A percentile compares a stretch with the other conserved stretches of the same genome.
These are phyloP conservation scores for Syzygium syzygioides DNA, from an alignment of 441 rosid genomes.

Conservation along the genomic window DNA sequence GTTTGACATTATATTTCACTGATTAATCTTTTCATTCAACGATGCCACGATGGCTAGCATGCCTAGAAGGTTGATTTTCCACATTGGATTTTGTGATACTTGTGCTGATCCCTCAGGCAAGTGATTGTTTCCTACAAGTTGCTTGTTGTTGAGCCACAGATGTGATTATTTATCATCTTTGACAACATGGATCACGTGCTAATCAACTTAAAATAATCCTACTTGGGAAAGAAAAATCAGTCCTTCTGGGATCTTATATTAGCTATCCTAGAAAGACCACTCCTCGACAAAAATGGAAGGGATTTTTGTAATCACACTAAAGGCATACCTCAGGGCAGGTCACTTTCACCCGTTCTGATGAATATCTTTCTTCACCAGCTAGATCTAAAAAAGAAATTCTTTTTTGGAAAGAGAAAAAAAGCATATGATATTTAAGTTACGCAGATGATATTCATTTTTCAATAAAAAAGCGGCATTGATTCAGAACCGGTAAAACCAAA, in stretches of 20 bases:
- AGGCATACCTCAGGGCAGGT: not conserved
- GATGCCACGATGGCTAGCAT: not conserved
- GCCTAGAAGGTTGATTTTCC: not conserved
- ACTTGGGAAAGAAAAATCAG: not conserved
- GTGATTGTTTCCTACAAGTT: not conserved
- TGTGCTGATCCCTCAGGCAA: not conserved
- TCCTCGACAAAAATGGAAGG: not conserved
- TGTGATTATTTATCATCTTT: not conserved
- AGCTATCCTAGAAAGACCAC: not conserved
- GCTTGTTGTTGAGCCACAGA: not conserved
- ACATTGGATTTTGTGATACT: not conserved
- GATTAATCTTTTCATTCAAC: not conserved
- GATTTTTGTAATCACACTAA: not conserved
- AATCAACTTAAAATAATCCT: not conserved
- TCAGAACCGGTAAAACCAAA: not conserved
- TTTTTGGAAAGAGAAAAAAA: not conserved
- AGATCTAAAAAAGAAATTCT: not conserved
- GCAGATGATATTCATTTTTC: not conserved
- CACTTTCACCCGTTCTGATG: not conserved
- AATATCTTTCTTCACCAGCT: not conserved
- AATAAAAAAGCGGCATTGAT: not conserved
- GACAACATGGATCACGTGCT: not conserved
- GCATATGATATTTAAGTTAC: not conserved
- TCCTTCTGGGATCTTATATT: not conserved
- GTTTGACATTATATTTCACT: not conserved